phyloP scores from a whole-genome alignment of 2,329 filamentous ascomycete species.

The Sporothrix variecibatus region DNA sequence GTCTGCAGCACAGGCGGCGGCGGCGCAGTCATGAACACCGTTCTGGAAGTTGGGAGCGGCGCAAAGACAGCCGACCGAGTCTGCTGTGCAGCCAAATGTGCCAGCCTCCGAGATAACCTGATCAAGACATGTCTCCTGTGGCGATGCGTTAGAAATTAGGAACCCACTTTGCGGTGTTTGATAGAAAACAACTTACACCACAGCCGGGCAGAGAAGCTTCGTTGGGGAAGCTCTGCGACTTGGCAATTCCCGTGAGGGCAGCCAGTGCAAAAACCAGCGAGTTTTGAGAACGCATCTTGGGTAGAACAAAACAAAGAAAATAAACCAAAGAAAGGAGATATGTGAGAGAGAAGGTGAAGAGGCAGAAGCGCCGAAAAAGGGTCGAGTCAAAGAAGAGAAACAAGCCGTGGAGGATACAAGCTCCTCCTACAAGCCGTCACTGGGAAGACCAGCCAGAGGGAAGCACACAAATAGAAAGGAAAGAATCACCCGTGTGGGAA shows the following conservation, averaged over 20 bases:
- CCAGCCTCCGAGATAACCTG: conserved; percentile 23
- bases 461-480: background rate
- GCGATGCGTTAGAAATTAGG: background rate
- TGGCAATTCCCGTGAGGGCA: conserved; percentile 12
- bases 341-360: background rate
- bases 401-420: conserved; percentile 9
- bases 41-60: conserved; percentile 27
- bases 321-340: background rate
- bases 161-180: background rate
- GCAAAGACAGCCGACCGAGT: conserved; percentile 31
- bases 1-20: conserved; percentile 28
- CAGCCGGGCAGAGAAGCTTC: conserved; percentile 29
- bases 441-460: conserved; percentile 9
- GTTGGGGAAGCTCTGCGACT: conserved; percentile 26
- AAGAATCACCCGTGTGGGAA: background rate
- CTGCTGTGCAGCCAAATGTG: conserved; percentile 28
- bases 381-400: conserved; percentile 1
- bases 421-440: conserved; percentile 13
- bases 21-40: conserved; percentile 32
- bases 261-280: conserved; percentile 23
- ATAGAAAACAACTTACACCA: conserved; percentile 27
- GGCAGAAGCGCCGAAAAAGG: background rate
- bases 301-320: background rate
- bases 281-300: conserved; percentile 25
- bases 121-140: conserved; percentile 32